phyloP scores from a whole-genome alignment of 345 rosid species.

The Tarenaya hassleriana region DNA sequence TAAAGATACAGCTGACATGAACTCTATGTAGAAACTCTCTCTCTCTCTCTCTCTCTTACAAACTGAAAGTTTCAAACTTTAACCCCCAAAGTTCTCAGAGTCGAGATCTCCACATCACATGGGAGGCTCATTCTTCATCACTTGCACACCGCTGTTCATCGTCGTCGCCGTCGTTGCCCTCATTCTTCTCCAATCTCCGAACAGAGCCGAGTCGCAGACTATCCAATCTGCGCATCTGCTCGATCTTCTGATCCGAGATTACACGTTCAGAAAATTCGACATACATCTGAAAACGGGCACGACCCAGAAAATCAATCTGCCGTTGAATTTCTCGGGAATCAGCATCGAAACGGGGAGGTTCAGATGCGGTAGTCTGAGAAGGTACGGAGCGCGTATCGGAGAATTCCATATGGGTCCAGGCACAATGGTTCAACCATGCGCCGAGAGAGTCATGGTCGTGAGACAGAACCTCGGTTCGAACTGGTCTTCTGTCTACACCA shows the following conservation, averaged over 20 bases:
- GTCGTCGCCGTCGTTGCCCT: no score
- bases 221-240: slow-evolving; percentile 51
- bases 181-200: slow-evolving; percentile 23
- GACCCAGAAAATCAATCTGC: slow-evolving; percentile 45
- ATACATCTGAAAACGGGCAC: slow-evolving; percentile 48
- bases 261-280: slow-evolving; percentile 54
- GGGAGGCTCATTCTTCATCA: slow-evolving; percentile 19
- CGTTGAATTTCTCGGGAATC: slow-evolving; percentile 74
- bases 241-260: slow-evolving; percentile 73
- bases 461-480: slow-evolving; percentile 30
- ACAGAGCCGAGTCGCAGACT: slow-evolving; percentile 35
- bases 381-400: slow-evolving; percentile 25
- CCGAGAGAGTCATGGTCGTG: slow-evolving; percentile 30
- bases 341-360: slow-evolving; percentile 24
- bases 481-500: slow-evolving; percentile 28
- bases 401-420: slow-evolving; percentile 30
- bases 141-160: slow-evolving; percentile 15
- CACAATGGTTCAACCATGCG: slow-evolving; percentile 24
- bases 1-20: no score
- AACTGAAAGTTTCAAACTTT: neutral
- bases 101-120: slow-evolving; percentile 19
- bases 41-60: no score
- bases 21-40: no score
- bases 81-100: no score
- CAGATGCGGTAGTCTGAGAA: slow-evolving; percentile 31